Evolutionary conservation across 2,329 filamentous ascomycete species (phyloP), one percentile per base, ranked within the genome.

Genomic region (Microthyrium microscopicum): DNA sequence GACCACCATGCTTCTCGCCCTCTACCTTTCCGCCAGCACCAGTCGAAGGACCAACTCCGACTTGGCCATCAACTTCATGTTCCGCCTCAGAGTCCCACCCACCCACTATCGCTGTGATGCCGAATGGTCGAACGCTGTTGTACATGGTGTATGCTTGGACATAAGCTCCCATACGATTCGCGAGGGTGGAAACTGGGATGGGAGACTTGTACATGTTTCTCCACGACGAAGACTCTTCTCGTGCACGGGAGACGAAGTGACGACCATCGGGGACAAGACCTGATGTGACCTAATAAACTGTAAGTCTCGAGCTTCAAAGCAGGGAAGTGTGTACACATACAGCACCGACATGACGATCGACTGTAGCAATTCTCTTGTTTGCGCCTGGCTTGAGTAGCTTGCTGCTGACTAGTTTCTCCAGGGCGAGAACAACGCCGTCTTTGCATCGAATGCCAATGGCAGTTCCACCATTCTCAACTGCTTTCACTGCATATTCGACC

Each of bases 131-230:
- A 39, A 98, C 89, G 41, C 82, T 91, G 39, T 83, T 87, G 66
- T 95, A 95, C 48, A 95, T 77, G 6, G 89, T 98, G 65, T 94
- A 94, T 41, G 83, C 84, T 63, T 98, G 89, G 35, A 92, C 78
- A 60, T 94, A 98, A 51, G 82, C 77, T 50, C 89, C 89, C 71
- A 98, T 83, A 58, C 87, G 79, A 52, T 79, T 77, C 41, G 89
- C 85, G 40, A 98, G 77, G 44, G 89, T 81, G 44, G 77, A 70
- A 42, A 79, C 81, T 38, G 84, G 77, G 52, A 98, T 95, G 40
- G 89, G 87, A 5, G 78, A 77, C 62, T 95, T 95, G 74, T 93
- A 95, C 52, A 77, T 77, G 50, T 77, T 71, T 60, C 89, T 80
- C 87, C 87, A 98, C 54, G 72, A 74, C 47, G 78, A 70, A 43